phyloP scores from a whole-genome alignment of 2,329 filamentous ascomycete genomes.

The Penicillium sp. region DNA sequence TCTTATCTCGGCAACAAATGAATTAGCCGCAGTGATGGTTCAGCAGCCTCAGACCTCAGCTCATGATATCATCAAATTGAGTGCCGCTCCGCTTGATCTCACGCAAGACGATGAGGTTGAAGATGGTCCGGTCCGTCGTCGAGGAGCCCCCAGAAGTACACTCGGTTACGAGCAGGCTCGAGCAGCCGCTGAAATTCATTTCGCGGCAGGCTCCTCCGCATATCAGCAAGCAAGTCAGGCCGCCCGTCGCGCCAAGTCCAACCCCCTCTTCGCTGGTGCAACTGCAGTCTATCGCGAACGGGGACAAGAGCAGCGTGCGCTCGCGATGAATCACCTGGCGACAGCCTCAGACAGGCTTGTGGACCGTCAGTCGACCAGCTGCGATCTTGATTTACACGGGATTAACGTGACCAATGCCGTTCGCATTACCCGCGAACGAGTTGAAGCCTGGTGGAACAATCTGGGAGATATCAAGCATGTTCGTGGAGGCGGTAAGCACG shows the following conservation, averaged over 20 bases:
- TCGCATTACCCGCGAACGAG: constrained; percentile 69
- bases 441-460: constrained; percentile 72
- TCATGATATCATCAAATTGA: constrained; percentile 49
- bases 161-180: constrained; percentile 30
- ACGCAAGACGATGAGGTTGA: constrained; percentile 21
- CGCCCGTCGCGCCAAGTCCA: constrained; percentile 64
- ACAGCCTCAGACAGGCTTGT: constrained; percentile 71
- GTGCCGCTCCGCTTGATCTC: constrained; percentile 23
- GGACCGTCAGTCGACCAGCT: constrained; percentile 61
- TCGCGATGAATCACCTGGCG: constrained; percentile 60
- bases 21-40: constrained; percentile 58
- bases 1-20: constrained; percentile 58
- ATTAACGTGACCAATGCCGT: constrained; percentile 78
- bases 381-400: constrained; percentile 76
- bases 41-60: constrained; percentile 34
- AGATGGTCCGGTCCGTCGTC: constrained; percentile 5
- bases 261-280: constrained; percentile 71
- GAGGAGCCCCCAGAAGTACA: constrained; percentile 3
- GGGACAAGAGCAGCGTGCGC: constrained; percentile 63
- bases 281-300: constrained; percentile 74
- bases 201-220: constrained; percentile 50
- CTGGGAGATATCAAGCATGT: constrained; percentile 65
- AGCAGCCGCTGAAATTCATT: constrained; percentile 46
- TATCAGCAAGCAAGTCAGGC: constrained; percentile 60
- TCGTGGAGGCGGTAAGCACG: constrained; percentile 43